Base-by-base conservation (phyloP, 345 rosid genomes). In the Eucalyptus albens region DNA sequence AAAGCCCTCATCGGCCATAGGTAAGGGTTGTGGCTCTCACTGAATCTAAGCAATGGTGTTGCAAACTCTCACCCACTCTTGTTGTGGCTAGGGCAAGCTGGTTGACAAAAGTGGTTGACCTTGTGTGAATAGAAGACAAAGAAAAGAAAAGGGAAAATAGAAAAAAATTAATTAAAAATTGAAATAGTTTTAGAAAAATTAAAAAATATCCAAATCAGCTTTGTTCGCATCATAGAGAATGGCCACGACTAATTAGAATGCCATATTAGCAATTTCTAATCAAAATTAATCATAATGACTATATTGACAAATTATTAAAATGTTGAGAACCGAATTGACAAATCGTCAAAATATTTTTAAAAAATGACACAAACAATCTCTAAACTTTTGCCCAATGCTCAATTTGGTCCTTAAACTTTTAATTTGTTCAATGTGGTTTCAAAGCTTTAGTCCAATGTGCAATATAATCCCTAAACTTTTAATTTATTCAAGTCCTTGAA, bases 1-100 rank as follows among this genome's bases (percentile, higher is more conserved):
- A 53, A 56, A 56, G 62, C 27, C 12, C 29, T 56, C 26, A 5
- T 56, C 1, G 14, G 0, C 29, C 29, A 1, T 0, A 24, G 1
- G 29, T 22, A 11, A 56, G 29, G 62, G 29, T 24, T 0, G 13
- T 56, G 62, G 62, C 29, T 56, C 29, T 56, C 62, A 24, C 1
- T 9, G 13, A 56, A 56, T 56, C 29, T 24, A 56, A 24, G 62
- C 14, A 22, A 56, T 0, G 3, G 14, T 24, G 9, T 56, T 2
- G 3, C 6, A 56, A 24, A 24, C 62, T 24, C 62, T 56, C 29
- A 24, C 62, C 29, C 62, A 10, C 29, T 24, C 62, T 56, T 56
- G 62, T 22, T 55, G 60, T 55, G 60, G 27, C 62, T 24, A 56
- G 27, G 62, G 27, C 0, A 0, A 56, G 62, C 29, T 53, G 59